Conservation (phyloP, 257 asterid species). For the Craterostigma plantagineum region DNA sequence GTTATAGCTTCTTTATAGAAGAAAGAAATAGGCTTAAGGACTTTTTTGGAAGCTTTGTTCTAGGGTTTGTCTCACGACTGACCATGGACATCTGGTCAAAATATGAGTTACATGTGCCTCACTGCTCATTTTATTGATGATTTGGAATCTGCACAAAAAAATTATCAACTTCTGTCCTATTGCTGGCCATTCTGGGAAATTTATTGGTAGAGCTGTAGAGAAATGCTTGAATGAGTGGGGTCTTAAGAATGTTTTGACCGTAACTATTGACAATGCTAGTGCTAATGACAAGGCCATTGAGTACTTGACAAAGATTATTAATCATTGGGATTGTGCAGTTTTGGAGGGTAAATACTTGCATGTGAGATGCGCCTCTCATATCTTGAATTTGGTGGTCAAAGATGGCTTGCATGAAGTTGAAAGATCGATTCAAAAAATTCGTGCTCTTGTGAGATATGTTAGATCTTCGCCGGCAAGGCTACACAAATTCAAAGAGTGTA, state of each 20-base stretch:
- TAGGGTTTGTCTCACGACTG: too few relatives aligned
- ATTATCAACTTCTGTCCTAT: neutral
- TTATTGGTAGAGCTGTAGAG: neutral
- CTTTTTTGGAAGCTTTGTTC: too few relatives aligned
- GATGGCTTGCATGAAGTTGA: neutral
- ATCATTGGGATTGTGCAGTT: neutral
- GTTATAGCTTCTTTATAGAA: too few relatives aligned
- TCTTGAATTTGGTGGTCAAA: neutral
- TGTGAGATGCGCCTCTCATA: neutral
- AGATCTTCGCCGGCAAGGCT: neutral
- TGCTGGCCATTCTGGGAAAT: neutral
- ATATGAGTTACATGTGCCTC: too few relatives aligned
- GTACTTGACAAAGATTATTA: neutral
- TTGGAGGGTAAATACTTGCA: neutral
- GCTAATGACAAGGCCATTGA: neutral
- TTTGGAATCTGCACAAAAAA: neutral
- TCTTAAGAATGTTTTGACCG: neutral
- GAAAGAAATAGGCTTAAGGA: too few relatives aligned
- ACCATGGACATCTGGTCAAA: too few relatives aligned
- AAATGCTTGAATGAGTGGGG: neutral
- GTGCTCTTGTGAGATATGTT: neutral
- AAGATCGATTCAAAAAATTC: neutral
- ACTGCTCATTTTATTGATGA: neutral
- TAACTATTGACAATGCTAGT: neutral
- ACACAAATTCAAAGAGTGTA: neutral